Evolutionary conservation across 2,329 filamentous ascomycete species (phyloP), one percentile per base, ranked within the genome.

Genomic region (Piedraia hortae): DNA sequence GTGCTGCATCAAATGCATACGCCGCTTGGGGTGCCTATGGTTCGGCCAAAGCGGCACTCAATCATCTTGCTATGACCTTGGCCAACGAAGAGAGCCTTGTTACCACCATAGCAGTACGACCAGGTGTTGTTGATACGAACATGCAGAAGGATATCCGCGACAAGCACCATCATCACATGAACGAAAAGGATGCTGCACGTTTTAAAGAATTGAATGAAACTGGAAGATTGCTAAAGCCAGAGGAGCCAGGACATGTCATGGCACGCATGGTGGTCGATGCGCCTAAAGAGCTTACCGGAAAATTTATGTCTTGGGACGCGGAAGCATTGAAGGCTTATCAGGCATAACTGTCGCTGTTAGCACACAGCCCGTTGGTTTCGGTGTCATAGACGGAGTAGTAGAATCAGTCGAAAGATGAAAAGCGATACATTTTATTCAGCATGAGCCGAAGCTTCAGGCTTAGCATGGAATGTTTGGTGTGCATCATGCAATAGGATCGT

Each of bases 101-200:
- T 19, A 72, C 61, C 0, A 66, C 62, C 7, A 47, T 90, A 1
- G 56, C 73, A 0, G 51, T 91, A 15, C 56, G 67, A 3, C 80
- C 80, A 0, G 80, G 80, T 2, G 63, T 73, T 20, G 70, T 88
- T 5, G 72, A 90, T 38, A 91, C 80, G 0, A 69, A 69, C 22
- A 91, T 91, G 80, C 80, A 90, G 43, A 56, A 56, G n/a, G 59
- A 71, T 26, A 60, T 97, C 26, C 56, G 85, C 22, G 66, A 78
- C 20, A 59, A 64, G 26, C 70, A 85, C 42, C 52, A 57, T 5
- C 53, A 48, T 13, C 47, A 46, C 9, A 62, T 74, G 57, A 57
- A 61, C 31, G 46, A 47, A 10, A 52, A 54, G 23, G 58, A 67
- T 32, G 51, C 52, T 12, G 44, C 50, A 10, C 65, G 59, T 34